These are phyloP conservation scores for Aplosporella prunicola DNA, from an alignment of 2,329 filamentous ascomycete genomes.

Conservation along the genomic window DNA sequence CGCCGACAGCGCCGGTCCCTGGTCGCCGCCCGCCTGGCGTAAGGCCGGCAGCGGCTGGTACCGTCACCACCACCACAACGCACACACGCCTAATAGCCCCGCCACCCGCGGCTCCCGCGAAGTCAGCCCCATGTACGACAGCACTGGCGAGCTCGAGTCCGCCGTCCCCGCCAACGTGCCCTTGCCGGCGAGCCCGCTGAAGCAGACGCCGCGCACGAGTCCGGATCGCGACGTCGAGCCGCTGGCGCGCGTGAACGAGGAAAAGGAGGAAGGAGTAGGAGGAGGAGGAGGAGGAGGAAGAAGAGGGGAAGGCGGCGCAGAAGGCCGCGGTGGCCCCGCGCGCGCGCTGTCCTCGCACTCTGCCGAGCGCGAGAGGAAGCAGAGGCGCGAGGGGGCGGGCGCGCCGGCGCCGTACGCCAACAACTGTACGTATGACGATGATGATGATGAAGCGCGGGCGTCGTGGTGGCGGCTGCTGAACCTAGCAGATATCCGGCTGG, in stretches of 20 bases:
- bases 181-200: conserved; percentile 50
- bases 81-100: conserved; percentile 31
- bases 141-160: conserved; percentile 43
- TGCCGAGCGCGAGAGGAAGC: conserved; percentile 16
- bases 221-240: conserved; percentile 34
- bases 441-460: conserved; percentile 10
- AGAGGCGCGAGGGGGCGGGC: conserved; percentile 13
- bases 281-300: conserved; percentile 16
- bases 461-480: too few species aligned
- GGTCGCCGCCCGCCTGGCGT: conserved; percentile 58
- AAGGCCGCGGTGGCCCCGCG: conserved; percentile 20
- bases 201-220: conserved; percentile 46
- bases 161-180: conserved; percentile 49
- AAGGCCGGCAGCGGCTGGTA: conserved; percentile 52
- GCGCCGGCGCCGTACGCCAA: conserved; percentile 15
- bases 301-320: conserved; percentile 13
- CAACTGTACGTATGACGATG: conserved; percentile 39
- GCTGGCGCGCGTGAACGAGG: conserved; percentile 16
- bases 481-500: conserved; percentile 54
- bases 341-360: too few species aligned
- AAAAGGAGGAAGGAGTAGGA: conserved; percentile 15
- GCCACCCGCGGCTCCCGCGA: conserved; percentile 49
- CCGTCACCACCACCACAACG: conserved; percentile 25
- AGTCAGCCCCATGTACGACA: conserved; percentile 51
- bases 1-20: conserved; percentile 42